Conservation (phyloP, 2,329 filamentous ascomycete genomes). For the Fusarium mexicanum region DNA sequence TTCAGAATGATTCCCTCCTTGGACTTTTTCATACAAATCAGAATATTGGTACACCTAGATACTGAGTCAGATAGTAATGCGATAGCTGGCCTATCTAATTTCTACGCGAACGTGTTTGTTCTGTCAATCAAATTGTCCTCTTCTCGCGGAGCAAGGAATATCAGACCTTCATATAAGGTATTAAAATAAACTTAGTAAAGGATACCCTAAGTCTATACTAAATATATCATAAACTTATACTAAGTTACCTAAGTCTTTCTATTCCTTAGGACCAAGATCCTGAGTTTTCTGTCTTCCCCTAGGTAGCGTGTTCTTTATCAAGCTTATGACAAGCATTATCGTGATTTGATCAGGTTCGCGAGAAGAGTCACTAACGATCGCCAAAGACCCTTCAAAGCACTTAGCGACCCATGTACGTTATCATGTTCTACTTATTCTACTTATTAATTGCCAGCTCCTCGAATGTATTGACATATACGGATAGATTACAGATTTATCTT, state of each 20-base stretch:
- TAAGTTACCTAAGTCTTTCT: not conserved
- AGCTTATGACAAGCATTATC: not conserved
- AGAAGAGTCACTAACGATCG: too few relatives aligned
- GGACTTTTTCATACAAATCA: not conserved
- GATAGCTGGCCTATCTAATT: conserved; percentile 33
- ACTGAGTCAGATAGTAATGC: conserved; percentile 25
- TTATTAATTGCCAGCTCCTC: not conserved
- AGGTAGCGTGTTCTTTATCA: not conserved
- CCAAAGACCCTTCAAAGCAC: not conserved
- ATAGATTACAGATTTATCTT: not conserved
- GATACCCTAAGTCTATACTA: not conserved
- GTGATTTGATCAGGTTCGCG: not conserved
- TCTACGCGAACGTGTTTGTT: not conserved
- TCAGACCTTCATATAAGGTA: not conserved
- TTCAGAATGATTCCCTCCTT: conserved; percentile 6
- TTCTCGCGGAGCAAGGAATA: not conserved
- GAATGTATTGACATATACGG: not conserved
- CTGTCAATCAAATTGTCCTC: not conserved
- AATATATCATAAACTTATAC: not conserved
- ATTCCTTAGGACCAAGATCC: not conserved
- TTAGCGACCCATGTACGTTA: not conserved
- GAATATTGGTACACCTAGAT: conserved; percentile 7
- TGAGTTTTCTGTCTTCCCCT: not conserved
- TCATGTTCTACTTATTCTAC: not conserved
- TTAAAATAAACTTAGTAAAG: not conserved